Percentiles rank a stretch among this genome's conserved stretches.
These are phyloP conservation scores for Saururus chinensis DNA, from an alignment of 164 flowering plant genomes.

Conservation along the genomic window DNA sequence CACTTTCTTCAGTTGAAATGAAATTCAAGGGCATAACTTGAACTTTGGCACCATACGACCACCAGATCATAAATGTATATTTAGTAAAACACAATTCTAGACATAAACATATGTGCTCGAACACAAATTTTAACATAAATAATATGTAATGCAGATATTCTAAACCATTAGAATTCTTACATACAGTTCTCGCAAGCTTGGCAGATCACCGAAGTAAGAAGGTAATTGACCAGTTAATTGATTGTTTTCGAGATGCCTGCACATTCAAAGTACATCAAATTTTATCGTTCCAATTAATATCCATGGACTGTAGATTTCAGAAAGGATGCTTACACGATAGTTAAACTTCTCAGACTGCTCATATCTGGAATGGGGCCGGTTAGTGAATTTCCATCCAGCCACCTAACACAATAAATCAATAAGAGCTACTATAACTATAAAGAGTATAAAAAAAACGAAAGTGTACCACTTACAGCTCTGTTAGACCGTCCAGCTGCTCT, in stretches of 20 bases:
- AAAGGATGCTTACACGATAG: constrained; percentile 48
- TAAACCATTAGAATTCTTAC: constrained; percentile 12
- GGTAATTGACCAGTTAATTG: constrained; percentile 64
- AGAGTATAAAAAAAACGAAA: constrained; percentile 3
- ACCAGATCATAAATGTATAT: too few relatives aligned
- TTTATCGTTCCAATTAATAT: not conserved
- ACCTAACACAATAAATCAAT: constrained; percentile 27
- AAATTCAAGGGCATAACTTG: too few relatives aligned
- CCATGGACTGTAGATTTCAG: not conserved
- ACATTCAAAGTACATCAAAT: constrained; percentile 9
- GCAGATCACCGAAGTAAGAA: constrained; percentile 56
- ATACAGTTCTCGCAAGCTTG: constrained; percentile 69
- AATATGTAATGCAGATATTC: not conserved
- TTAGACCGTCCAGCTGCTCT: constrained; percentile 53
- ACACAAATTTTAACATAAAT: too few relatives aligned
- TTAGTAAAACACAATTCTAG: too few relatives aligned
- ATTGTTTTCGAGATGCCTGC: constrained; percentile 95
- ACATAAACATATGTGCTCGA: too few relatives aligned
- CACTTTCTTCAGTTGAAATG: too few relatives aligned
- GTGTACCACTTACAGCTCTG: constrained; percentile 62
- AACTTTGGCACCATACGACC: too few relatives aligned
- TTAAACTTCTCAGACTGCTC: constrained; percentile 54
- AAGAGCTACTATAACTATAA: not conserved
- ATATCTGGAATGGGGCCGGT: constrained; percentile 73
- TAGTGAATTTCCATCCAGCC: constrained; percentile 67